These are phyloP conservation scores for Clonostachys sp. DNA, from an alignment of 2,329 filamentous ascomycete genomes.

Conservation along the genomic window DNA sequence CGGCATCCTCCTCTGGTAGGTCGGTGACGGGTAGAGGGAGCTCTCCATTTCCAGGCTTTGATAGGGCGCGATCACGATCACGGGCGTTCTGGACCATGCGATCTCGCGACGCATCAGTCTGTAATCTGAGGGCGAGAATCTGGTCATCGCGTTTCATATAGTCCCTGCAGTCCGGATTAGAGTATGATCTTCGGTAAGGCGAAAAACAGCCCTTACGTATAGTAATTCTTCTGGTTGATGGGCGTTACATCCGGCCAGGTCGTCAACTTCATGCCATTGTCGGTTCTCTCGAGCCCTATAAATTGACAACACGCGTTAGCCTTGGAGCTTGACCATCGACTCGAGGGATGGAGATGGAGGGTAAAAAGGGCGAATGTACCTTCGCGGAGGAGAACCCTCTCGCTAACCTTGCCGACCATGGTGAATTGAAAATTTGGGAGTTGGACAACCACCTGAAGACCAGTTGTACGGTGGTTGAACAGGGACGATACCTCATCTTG, in stretches of 20 bases:
- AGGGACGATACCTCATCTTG: too few species aligned
- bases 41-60: slow-evolving; percentile 63
- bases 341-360: not conserved
- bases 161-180: slow-evolving; percentile 53
- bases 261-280: slow-evolving; percentile 96
- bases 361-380: slow-evolving; percentile 33
- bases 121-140: slow-evolving; percentile 80
- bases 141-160: slow-evolving; percentile 99
- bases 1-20: slow-evolving; percentile 50
- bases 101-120: slow-evolving; percentile 81
- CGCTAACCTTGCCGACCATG: slow-evolving; percentile 63
- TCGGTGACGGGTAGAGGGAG: slow-evolving; percentile 56
- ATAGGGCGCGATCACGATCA: slow-evolving; percentile 77
- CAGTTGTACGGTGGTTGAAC: not conserved
- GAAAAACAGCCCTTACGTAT: slow-evolving; percentile 63
- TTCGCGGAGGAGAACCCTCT: slow-evolving; percentile 59
- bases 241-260: slow-evolving; percentile 89
- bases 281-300: slow-evolving; percentile 86
- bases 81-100: slow-evolving; percentile 81
- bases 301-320: slow-evolving; percentile 10
- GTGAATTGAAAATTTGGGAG: not conserved
- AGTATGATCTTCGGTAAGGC: not conserved
- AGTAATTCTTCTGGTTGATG: slow-evolving; percentile 99
- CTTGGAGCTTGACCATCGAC: not conserved
- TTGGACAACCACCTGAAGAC: not conserved